phyloP scores from a whole-genome alignment of 805 yeast genomes.

The Ogataea paradorogensis region DNA sequence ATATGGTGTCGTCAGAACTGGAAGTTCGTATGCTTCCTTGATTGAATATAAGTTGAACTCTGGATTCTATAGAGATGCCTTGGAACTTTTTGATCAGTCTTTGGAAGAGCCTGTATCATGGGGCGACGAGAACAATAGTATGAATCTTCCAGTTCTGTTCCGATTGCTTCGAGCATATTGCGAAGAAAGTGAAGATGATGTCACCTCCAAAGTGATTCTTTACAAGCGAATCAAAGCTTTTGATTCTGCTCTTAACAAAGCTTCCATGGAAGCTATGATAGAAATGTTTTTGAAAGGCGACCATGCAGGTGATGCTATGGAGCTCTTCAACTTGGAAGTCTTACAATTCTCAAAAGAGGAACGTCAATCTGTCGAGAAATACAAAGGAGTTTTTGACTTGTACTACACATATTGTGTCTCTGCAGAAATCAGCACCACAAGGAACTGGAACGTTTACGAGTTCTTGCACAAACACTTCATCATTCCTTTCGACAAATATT shows the following conservation, averaged over 20 bases:
- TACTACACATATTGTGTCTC: conserved; percentile 44
- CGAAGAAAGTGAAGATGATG: conserved; percentile 16
- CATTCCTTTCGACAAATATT: conserved; percentile 57
- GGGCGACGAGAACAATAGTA: conserved; percentile 35
- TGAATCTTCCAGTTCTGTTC: conserved; percentile 27
- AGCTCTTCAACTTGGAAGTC: conserved; percentile 42
- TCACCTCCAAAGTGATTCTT: conserved; percentile 26
- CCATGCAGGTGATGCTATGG: conserved; percentile 39
- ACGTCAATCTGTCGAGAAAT: conserved; percentile 19
- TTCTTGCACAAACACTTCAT: conserved; percentile 52
- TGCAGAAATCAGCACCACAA: conserved; percentile 37
- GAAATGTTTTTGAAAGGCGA: conserved; percentile 34
- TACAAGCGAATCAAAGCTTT: conserved; percentile 43
- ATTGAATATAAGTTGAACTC: conserved; percentile 33
- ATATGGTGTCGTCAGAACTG: conserved; percentile 35
- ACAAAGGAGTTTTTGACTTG: conserved; percentile 26
- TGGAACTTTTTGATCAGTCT: conserved; percentile 35
- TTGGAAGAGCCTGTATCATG: conserved; percentile 42
- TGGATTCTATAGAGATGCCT: conserved; percentile 35
- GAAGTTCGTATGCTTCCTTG: conserved; percentile 35
- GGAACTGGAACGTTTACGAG: conserved; percentile 60
- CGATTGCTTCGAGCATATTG: conserved; percentile 24
- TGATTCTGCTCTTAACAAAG: conserved; percentile 36
- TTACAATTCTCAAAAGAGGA: conserved; percentile 11
- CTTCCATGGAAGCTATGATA: conserved; percentile 39